Base-by-base conservation (phyloP, 2,329 filamentous ascomycete genomes). In the Clarireedia monteithiana region DNA sequence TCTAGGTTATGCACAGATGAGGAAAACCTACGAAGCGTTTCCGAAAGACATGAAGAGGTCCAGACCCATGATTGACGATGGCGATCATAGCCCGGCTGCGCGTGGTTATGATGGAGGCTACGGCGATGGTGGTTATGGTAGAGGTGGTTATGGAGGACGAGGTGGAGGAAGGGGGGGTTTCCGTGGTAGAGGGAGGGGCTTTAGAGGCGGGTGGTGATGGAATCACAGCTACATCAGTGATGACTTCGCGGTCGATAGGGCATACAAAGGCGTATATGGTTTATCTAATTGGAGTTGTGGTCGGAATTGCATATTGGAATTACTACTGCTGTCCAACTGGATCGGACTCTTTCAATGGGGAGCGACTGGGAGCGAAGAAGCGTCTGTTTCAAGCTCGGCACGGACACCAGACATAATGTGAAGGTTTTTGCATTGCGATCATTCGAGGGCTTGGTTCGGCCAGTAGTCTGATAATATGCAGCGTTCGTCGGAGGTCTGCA, bases 1-100 rank as follows among this genome's bases (percentile, higher is more conserved):
- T 69, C 75, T 99, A 56, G 94, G 94, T 0, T 99, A 97, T 70
- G 94, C 94, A 15, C 89, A 96, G 74, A 99, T 99, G 94, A 84
- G 94, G 65, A 95, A 94, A 78, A 94, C 91, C 3, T 91, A 83
- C 67, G 91, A 96, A 55, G 76, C 81, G n/a, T 83, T 99, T 60
- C 86, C 86, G 51, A 91, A 91, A 72, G 91, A 96, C 69, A 78
- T 96, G 72, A 88, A 90, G 68, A 77, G 88, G 27, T 77, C 79
- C 48, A 81, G 83, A 42, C 83, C 82, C 17, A 74, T 76, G 20
- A 77, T 82, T 64, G 69, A 72, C 45, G 76, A 75, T 50, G 80
- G 80, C 26, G 78, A 79, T 60, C 71, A 78, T 63, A 76, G 66
- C 42, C 76, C 3, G 69, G 76, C 0, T 68, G 82, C 66, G 71